Base-by-base conservation (phyloP, 2,329 filamentous ascomycete genomes). In the Pseudocercospora fijiensis region DNA sequence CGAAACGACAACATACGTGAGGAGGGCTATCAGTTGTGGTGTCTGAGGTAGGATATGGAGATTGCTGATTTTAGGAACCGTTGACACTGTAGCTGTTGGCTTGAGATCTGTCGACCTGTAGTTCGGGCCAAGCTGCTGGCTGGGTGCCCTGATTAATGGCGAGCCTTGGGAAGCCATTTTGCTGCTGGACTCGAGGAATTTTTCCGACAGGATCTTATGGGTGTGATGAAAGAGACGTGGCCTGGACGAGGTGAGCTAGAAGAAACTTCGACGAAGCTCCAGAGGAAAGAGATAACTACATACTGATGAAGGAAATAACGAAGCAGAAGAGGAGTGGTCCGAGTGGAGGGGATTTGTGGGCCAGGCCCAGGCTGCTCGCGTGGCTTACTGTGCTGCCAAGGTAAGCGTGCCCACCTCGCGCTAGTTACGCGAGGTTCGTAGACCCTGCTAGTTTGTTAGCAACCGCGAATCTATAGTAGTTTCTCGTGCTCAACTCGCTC, bases 1-100 rank as follows among this genome's bases (percentile, higher is more conserved):
- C 26, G n/a, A 18, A 22, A 7, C 22, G n/a, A 13, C 13, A 37
- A 87, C 92, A 84, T 87, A 97, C 95, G 95, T 97, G 79, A 99
- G 85, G 69, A 99, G 86, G 69, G 95, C 93, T 80, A 99, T 99
- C 69, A 99, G 86, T 82, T 99, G 95, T 56, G 95, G 93, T 10
- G 95, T 97, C 80, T 98, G 95, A 28, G 90, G 86, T 52, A 99
- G 83, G 69, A 96, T 90, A 76, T 92, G 89, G 69, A 99, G 91
- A 82, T 96, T 97, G 67, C 92, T 88, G 73, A 92, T 89, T 51
- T 87, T 80, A 43, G 97, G 88, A 65, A 87, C 85, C 62, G 88
- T 93, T 11, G 95, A 99, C 47, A 98, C 90, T 2, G 93, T 98
- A 11, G 74, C 74, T 8, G 69, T 71, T 20, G 74, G 92, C 76